A percentile compares a stretch with the other conserved stretches of the same genome.
Conservation (phyloP, 2,329 filamentous ascomycete species). For the Alternaria sp. region DNA sequence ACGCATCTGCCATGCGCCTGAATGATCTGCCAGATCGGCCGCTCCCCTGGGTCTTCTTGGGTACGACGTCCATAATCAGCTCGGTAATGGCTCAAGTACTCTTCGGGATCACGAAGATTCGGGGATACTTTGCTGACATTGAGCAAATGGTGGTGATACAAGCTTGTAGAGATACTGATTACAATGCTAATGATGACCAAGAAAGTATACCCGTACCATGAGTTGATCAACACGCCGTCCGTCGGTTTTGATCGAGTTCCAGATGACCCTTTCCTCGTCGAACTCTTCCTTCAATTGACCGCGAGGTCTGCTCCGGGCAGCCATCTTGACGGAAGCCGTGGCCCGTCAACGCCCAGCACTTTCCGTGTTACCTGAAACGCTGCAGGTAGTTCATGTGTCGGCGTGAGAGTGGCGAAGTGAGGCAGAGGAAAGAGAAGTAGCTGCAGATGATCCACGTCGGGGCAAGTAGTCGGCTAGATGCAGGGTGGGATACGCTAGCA, state of each 20-base stretch:
- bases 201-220: conserved; percentile 52
- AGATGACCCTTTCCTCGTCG: conserved; percentile 60
- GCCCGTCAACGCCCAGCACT: conserved; percentile 20
- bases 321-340: conserved; percentile 48
- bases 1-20: not conserved
- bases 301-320: conserved; percentile 56
- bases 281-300: conserved; percentile 59
- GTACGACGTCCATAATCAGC: not conserved
- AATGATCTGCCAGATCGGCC: not conserved
- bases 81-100: not conserved
- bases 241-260: conserved; percentile 58
- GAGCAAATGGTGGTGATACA: conserved; percentile 3
- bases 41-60: not conserved
- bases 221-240: conserved; percentile 57
- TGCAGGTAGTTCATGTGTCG: conserved; percentile 21
- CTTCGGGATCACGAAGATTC: conserved; percentile 9
- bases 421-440: conserved; percentile 14
- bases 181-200: conserved; percentile 1
- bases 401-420: conserved; percentile 9
- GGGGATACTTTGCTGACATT: conserved; percentile 9
- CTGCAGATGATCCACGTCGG: conserved; percentile 11
- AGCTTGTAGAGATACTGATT: not conserved
- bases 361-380: conserved; percentile 18
- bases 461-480: conserved; percentile 19
- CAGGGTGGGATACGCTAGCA: conserved; percentile 32